Conservation (phyloP, 2,329 filamentous ascomycete species). For the Myriosclerotinia curreyana region DNA sequence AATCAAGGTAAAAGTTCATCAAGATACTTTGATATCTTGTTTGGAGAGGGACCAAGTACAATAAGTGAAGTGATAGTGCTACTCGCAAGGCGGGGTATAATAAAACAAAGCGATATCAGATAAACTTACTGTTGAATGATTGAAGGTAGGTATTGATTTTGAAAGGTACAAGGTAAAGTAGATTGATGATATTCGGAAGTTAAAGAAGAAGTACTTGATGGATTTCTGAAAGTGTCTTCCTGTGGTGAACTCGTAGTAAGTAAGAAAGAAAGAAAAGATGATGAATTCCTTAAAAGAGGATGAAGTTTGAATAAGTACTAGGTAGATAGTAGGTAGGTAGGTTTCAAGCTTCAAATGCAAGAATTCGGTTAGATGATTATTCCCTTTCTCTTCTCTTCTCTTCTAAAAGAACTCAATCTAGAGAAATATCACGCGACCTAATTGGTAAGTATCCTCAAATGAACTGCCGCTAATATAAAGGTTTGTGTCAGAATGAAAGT, state of each 20-base stretch:
- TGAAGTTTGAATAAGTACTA: neutral
- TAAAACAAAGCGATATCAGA: slow-evolving; percentile 13
- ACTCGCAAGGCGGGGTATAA: slow-evolving; percentile 19
- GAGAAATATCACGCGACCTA: slow-evolving; percentile 13
- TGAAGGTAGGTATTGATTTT: slow-evolving; percentile 20
- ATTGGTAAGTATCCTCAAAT: no score
- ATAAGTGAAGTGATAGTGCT: neutral
- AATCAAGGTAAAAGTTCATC: neutral
- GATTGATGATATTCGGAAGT: slow-evolving; percentile 7
- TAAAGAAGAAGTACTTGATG: neutral
- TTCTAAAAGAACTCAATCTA: neutral
- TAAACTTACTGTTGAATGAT: slow-evolving; percentile 21
- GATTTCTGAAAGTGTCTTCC: slow-evolving; percentile 6
- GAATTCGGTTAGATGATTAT: slow-evolving; percentile 6
- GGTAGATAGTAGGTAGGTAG: no score
- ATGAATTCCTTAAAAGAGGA: slow-evolving; percentile 13
- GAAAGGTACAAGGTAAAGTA: neutral
- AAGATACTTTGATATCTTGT: neutral
- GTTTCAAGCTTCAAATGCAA: slow-evolving; percentile 11
- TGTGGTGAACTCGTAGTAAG: no score
- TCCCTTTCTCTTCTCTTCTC: neutral
- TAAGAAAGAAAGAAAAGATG: neutral
- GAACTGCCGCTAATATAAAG: no score
- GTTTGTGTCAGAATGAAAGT: no score
- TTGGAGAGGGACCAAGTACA: slow-evolving; percentile 26